Percentiles rank a stretch among this genome's conserved stretches.
phyloP scores from a whole-genome alignment of 1,139 yeast species.

The Yamadazyma sp. region DNA sequence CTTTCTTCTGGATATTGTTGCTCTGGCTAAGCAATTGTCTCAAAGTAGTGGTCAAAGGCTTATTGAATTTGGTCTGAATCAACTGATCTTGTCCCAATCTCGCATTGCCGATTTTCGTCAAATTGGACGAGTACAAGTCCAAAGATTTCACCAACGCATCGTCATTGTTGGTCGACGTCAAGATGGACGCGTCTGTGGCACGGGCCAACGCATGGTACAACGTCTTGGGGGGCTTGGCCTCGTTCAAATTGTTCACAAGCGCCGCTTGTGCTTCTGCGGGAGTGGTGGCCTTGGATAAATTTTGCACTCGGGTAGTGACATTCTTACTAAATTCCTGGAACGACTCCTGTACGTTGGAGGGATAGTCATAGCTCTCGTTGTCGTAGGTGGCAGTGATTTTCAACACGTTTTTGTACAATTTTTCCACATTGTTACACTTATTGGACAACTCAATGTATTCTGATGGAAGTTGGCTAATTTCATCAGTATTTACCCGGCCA shows the following conservation, averaged over 20 bases:
- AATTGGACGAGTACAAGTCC: slow-evolving; percentile 43
- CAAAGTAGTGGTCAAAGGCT: slow-evolving; percentile 63
- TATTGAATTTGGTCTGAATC: slow-evolving; percentile 69
- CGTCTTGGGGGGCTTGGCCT: slow-evolving; percentile 72
- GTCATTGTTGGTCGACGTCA: slow-evolving; percentile 48
- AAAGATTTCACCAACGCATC: slow-evolving; percentile 45
- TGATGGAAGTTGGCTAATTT: slow-evolving; percentile 76
- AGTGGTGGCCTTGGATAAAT: slow-evolving; percentile 70
- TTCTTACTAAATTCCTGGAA: slow-evolving; percentile 72
- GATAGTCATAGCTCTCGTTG: slow-evolving; percentile 81
- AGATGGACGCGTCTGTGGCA: slow-evolving; percentile 60
- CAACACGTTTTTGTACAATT: slow-evolving; percentile 69
- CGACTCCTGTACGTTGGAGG: slow-evolving; percentile 73
- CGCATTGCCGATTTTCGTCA: slow-evolving; percentile 75
- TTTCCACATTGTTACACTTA: slow-evolving; percentile 72
- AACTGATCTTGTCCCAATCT: slow-evolving; percentile 81
- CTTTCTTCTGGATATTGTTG: slow-evolving; percentile 69
- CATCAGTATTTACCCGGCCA: slow-evolving; percentile 69
- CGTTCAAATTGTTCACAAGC: slow-evolving; percentile 55
- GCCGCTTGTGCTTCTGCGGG: slow-evolving; percentile 86
- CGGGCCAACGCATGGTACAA: slow-evolving; percentile 81
- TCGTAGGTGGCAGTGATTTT: slow-evolving; percentile 73
- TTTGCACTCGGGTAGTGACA: slow-evolving; percentile 64
- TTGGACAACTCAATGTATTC: slow-evolving; percentile 77
- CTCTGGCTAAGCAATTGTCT: slow-evolving; percentile 67